A percentile compares a stretch with the other conserved stretches of the same genome.
phyloP scores from a whole-genome alignment of 805 yeast genomes.

The Aciculoconidium aculeatum region DNA sequence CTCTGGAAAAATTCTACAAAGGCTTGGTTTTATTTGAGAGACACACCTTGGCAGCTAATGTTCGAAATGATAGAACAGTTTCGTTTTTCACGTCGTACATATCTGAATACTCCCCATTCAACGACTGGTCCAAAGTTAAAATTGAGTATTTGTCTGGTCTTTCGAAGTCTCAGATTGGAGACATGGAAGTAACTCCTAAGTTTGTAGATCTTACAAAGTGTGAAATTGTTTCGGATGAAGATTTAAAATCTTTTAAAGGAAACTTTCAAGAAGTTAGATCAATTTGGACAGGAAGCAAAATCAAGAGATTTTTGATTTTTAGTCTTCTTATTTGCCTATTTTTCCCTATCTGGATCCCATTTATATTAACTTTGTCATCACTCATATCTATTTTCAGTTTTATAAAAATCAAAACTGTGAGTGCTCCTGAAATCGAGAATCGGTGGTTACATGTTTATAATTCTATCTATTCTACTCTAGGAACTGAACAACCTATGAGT shows the following conservation, averaged over 20 bases:
- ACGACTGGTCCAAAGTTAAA: conserved; percentile 42
- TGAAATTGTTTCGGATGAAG: conserved; percentile 8
- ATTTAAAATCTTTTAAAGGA: conserved; percentile 10
- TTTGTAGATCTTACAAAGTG: conserved; percentile 47
- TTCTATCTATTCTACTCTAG: conserved; percentile 30
- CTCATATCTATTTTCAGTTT: conserved; percentile 35
- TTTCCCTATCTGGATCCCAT: conserved; percentile 48
- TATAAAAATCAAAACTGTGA: conserved; percentile 27
- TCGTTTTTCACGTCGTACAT: conserved; percentile 82
- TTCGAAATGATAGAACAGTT: conserved; percentile 79
- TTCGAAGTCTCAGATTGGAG: conserved; percentile 37
- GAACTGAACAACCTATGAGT: no score
- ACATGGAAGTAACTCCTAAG: conserved; percentile 36
- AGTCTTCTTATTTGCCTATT: conserved; percentile 21
- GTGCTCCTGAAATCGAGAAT: conserved; percentile 16
- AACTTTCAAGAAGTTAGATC: conserved; percentile 37
- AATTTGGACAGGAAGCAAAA: conserved; percentile 23
- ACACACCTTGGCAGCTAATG: conserved; percentile 63
- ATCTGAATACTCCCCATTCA: conserved; percentile 69
- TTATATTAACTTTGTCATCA: conserved; percentile 32
- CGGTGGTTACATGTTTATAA: conserved; percentile 32
- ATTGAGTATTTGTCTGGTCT: conserved; percentile 43
- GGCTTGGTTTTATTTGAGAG: conserved; percentile 56
- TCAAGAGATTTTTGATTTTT: conserved; percentile 19
- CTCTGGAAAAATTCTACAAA: conserved; percentile 40